phyloP scores from a whole-genome alignment of 2,329 filamentous ascomycete species.

The Monosporascus sp. region DNA sequence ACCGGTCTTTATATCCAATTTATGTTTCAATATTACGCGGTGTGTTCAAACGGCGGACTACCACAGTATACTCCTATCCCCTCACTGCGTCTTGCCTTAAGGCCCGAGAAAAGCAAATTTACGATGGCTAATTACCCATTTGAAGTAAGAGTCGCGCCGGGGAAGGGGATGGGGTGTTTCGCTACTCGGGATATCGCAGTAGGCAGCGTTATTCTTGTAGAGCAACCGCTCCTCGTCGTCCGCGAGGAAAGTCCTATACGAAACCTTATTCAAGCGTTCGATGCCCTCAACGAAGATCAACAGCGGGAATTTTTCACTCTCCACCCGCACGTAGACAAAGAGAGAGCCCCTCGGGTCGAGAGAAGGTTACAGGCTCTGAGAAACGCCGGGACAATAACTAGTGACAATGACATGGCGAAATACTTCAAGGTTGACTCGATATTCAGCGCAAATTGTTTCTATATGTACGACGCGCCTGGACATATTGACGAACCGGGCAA shows the following conservation, averaged over 20 bases:
- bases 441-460: conserved; percentile 2
- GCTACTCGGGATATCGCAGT: conserved; percentile 5
- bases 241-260: neutral
- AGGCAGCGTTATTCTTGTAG: conserved; percentile 3
- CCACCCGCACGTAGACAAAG: too few relatives aligned
- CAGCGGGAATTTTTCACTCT: neutral
- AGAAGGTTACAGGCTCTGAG: too few relatives aligned
- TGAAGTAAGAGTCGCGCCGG: neutral
- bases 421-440: neutral
- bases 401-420: too few relatives aligned
- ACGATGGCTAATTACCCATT: neutral
- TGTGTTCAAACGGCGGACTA: too few relatives aligned
- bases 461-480: neutral
- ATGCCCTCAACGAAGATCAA: neutral
- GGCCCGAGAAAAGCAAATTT: too few relatives aligned
- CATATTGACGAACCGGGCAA: neutral
- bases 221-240: neutral
- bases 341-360: too few relatives aligned
- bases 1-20: too few relatives aligned
- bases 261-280: neutral
- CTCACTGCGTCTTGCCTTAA: too few relatives aligned
- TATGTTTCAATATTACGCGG: too few relatives aligned
- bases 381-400: too few relatives aligned
- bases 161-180: conserved; percentile 5
- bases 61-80: too few relatives aligned